Evolutionary conservation across 441 rosid genomes (phyloP), one percentile per base, ranked within the genome.

Genomic region (Syzygium syzygioides): DNA sequence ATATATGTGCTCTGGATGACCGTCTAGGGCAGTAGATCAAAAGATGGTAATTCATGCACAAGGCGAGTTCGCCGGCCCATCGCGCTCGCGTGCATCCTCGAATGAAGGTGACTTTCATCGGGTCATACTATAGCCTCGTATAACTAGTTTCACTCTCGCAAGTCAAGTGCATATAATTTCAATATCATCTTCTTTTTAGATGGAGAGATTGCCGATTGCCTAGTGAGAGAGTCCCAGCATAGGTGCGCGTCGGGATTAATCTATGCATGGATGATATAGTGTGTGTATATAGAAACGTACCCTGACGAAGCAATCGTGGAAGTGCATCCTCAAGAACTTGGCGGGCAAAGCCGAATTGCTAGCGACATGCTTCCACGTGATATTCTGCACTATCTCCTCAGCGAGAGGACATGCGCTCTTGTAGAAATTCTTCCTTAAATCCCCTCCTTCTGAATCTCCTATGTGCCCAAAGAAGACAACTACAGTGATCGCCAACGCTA

Each of bases 301-400:
- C 94, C 93, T 91, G 64, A 94, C 96, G 85, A 94, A 93, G 88
- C 95, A 95, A 79, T 95, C 96, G 64, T 95, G 96, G 90, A 89
- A 95, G 23, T 95, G 96, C 87, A 92, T 83, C 86, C 95, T 89
- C 1, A 94, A 90, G 71, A 95, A 88, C 92, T 93, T 94, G 76
- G 96, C 87, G 48, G 91, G 93, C 91, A 93, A 88, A 85, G 88
- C 85, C 23, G 89, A 93, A 87, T 91, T 90, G 23, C 25, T 87
- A 56, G 57, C 25, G 56, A 90, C 92, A 88, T 60, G 86, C 23
- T 79, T 34, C 37, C 64, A 89, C 34, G 92, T 92, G n/a, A 94
- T 93, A 7, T 85, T 62, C 64, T 68, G 86, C 28, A 92, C 93
- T 54, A 92, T 87, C 2, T 54, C 85, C 52, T 95, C 94, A 28